phyloP scores from a whole-genome alignment of 1,284 basidiomycete genomes.

The Trichosporon asahii region DNA sequence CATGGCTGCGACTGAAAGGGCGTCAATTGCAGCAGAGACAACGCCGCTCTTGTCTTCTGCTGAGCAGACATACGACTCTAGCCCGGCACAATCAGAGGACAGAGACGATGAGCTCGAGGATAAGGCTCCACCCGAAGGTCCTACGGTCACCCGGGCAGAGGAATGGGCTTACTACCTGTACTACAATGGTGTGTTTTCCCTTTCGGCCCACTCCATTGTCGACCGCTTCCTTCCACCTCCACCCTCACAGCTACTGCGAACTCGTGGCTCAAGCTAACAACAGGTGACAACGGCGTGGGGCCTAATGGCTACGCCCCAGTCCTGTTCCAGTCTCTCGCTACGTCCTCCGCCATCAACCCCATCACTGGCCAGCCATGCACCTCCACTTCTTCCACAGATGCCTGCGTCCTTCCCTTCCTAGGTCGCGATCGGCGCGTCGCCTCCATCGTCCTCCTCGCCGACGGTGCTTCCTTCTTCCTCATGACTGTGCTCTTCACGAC shows the following conservation, averaged over 20 bases:
- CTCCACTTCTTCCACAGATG: conserved; percentile 19
- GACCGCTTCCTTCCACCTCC: not conserved
- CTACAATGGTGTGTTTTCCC: conserved; percentile 15
- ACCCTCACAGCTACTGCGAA: not conserved
- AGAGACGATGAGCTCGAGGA: not conserved
- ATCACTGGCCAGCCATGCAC: conserved; percentile 23
- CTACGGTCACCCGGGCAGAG: conserved; percentile 17
- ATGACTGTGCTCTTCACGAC: conserved; percentile 65
- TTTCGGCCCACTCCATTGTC: not conserved
- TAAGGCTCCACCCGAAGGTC: conserved; percentile 14
- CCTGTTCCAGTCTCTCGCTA: conserved; percentile 66
- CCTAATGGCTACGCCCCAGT: conserved; percentile 60
- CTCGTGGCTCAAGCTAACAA: not conserved
- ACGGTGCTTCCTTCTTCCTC: conserved; percentile 53
- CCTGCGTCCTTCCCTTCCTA: conserved; percentile 61
- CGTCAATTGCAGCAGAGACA: no score
- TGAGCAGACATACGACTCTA: no score
- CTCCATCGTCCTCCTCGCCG: conserved; percentile 68
- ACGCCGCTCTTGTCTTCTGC: no score
- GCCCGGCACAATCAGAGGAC: no score
- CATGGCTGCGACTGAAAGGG: no score
- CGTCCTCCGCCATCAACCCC: conserved; percentile 66
- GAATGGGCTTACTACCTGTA: conserved; percentile 28
- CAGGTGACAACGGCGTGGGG: conserved; percentile 25
- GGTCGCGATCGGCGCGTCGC: conserved; percentile 64